Evolutionary conservation across 1,284 basidiomycete species (phyloP).

Genomic region (Phylloboletellus chloephorus): DNA sequence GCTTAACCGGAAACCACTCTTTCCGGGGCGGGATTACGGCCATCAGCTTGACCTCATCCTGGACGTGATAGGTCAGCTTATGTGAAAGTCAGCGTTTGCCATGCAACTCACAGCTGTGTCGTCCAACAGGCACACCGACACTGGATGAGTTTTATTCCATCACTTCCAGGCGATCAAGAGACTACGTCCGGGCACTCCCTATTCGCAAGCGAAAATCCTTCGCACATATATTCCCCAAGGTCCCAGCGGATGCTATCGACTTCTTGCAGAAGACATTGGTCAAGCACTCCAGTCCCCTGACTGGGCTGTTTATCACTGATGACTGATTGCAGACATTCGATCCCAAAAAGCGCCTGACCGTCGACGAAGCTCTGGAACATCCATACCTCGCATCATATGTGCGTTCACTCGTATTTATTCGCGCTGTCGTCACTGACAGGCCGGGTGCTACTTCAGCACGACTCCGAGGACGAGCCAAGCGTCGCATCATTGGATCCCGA

Average conservation of each 20-base stretch:
- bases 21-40: constrained; percentile 86
- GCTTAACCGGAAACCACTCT: constrained; percentile 72
- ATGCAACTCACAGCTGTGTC: constrained; percentile 3
- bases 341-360: constrained; percentile 80
- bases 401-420: constrained; percentile 22
- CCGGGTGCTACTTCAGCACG: constrained; percentile 48
- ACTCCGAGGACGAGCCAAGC: constrained; percentile 78
- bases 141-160: constrained; percentile 87
- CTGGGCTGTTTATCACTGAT: constrained; percentile 3
- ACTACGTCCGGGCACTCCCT: constrained; percentile 77
- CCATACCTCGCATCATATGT: constrained; percentile 63
- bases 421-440: constrained; percentile 11
- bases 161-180: constrained; percentile 75
- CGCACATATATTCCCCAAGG: constrained; percentile 60
- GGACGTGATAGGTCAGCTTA: constrained; percentile 65
- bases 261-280: constrained; percentile 81
- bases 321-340: constrained; percentile 60
- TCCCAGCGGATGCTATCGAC: constrained; percentile 72
- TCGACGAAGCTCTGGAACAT: constrained; percentile 81
- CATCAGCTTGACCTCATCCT: constrained; percentile 83
- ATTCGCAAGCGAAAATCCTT: constrained; percentile 65
- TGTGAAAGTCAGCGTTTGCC: background rate
- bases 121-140: constrained; percentile 60
- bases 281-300: constrained; percentile 16
- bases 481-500: constrained; percentile 71